These are phyloP conservation scores for Trichothecium sympodiale DNA, from an alignment of 2,329 filamentous ascomycete genomes.

Conservation along the genomic window DNA sequence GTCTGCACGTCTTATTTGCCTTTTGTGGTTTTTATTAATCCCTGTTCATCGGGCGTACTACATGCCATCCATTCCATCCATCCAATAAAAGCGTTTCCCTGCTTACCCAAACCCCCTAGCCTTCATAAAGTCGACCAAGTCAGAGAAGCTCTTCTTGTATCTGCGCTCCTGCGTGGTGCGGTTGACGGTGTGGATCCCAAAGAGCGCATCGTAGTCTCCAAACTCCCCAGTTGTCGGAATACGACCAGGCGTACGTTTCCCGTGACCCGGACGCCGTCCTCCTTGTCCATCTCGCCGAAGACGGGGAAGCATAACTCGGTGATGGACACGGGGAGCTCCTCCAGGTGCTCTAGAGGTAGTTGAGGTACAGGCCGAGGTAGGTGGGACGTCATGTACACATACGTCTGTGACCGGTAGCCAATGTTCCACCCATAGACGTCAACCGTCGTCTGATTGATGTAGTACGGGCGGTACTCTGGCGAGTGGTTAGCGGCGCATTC, in stretches of 20 bases:
- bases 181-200: conserved; percentile 47
- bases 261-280: conserved; percentile 42
- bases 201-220: conserved; percentile 30
- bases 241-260: conserved; percentile 44
- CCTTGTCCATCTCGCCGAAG: conserved; percentile 31
- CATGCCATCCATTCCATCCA: too few relatives aligned
- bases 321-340: conserved; percentile 40
- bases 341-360: conserved; percentile 40
- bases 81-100: too few relatives aligned
- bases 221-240: conserved; percentile 44
- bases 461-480: conserved; percentile 37
- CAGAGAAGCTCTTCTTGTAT: conserved; percentile 49
- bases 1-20: too few relatives aligned
- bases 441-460: conserved; percentile 33
- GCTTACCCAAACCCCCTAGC: conserved; percentile 14
- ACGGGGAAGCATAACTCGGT: conserved; percentile 49
- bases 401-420: conserved; percentile 42
- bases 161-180: conserved; percentile 35
- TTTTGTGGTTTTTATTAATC: too few relatives aligned
- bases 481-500: conserved; percentile 35
- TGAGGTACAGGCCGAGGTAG: too few relatives aligned
- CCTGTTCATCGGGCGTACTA: too few relatives aligned
- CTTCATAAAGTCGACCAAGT: conserved; percentile 40
- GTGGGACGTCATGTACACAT: conserved; percentile 47
- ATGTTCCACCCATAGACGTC: conserved; percentile 45